Evolutionary conservation across 2,329 filamentous ascomycete species (phyloP), one percentile per base, ranked within the genome.

Genomic region (Alternaria metachromatica): DNA sequence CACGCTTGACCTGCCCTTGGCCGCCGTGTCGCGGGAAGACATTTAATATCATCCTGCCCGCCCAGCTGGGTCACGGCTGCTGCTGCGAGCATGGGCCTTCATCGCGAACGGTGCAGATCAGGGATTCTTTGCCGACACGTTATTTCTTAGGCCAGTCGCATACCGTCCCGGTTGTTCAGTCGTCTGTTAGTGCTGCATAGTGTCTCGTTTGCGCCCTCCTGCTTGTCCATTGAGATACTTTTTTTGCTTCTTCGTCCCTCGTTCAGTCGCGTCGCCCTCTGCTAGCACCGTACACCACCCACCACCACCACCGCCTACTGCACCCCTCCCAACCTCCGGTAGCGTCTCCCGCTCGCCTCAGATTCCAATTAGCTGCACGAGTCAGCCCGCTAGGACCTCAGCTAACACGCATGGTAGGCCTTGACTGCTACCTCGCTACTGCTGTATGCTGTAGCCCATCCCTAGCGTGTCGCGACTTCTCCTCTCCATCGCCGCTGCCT

Each of bases 91-190:
- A 57, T 57, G 53, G 62, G 49, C 58, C 57, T 44, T 37, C 28
- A 49, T 49, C 37, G 54, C 60, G 53, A 65, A 60, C 60, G 63
- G 56, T 56, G 56, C 57, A 45, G 37, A 57, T 60, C 60, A 65
- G 63, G 63, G 56, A 65, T 63, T 55, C 20, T 46, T 60, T 60
- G 60, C 56, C 63, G 63, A 30, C 53, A 63, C 59, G 54, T 62
- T 63, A 63, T 63, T 63, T 59, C 50, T 45, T 50, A 45, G 45
- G n/a, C 49, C 59, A 54, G 59, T 45, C 59, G 58, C 49, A 46
- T 63, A 30, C 50, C 15, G 59, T 18, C 54, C 49, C 59, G 26
- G 30, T 20, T 25, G 55, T 57, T 25, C 53, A 37, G 30, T 53
- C 18, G 7, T 53, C 37, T 18, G 30, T 58, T 37, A 53, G 49